Base-by-base conservation (phyloP, 2,329 filamentous ascomycete species). In the Epichloe aotearoae region DNA sequence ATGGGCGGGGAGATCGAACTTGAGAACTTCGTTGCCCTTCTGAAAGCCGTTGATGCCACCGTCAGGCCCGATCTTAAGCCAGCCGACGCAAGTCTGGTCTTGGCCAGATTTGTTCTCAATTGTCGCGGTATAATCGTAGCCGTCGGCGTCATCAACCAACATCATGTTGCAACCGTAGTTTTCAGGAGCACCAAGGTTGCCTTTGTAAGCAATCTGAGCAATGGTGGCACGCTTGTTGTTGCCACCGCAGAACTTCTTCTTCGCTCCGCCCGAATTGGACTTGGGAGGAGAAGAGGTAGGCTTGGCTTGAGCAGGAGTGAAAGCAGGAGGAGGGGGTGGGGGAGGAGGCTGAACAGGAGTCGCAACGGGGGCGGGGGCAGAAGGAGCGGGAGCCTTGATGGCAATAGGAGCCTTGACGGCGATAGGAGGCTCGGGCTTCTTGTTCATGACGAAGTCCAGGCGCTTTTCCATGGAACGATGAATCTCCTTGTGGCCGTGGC, bases 131-230 rank as follows among this genome's bases (percentile, higher is more conserved):
- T 76, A 74, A 49, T 70, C 54, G 66, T 76, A 77, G 54, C 67
- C 49, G 53, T 58, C 46, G 53, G 63, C 63, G 46, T 69, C 59
- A 46, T 55, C 54, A 52, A 77, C 61, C 34, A 66, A 54, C 70
- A 73, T 71, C 47, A 76, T 63, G 71, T 78, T 78, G 72, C 73
- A 75, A 59, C 73, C 74, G 61, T 69, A 77, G 53, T 64, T n/a
- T 50, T 54, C 58, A 8, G 52, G 2, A 47, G 59, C 58, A 52
- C 75, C 75, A 14, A 62, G 62, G 67, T 78, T 77, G 57, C 75
- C 75, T 4, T 56, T 59, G 63, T 73, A 72, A 50, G 64, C 63
- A 55, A 77, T 74, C 55, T 77, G 59, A 51, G 64, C 66, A 39
- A 57, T 15, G 51, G 73, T 73, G 56, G 75, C 67, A 56, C 74